Conservation (phyloP, 768 basidiomycete genomes). For the Boletus coccyginus region DNA sequence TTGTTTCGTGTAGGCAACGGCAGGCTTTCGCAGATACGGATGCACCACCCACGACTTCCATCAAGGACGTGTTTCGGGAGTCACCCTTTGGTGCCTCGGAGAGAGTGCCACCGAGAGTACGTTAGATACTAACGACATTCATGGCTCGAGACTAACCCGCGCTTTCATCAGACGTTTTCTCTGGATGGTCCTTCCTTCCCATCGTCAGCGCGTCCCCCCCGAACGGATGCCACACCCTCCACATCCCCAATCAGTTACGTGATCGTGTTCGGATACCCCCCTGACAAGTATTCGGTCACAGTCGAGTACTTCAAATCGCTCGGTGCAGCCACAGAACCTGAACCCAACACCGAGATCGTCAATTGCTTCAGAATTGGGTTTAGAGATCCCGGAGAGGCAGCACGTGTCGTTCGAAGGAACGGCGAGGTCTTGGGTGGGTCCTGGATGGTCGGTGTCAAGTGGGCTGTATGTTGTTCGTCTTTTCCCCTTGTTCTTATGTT, state of each 20-base stretch:
- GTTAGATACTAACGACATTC: background rate
- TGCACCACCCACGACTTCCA: conserved; percentile 73
- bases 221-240: conserved; percentile 28
- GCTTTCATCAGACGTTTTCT: conserved; percentile 17
- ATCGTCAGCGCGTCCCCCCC: conserved; percentile 12
- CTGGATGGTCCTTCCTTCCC: conserved; percentile 18
- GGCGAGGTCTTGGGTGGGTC: conserved; percentile 73
- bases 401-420: conserved; percentile 77
- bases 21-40: conserved; percentile 72
- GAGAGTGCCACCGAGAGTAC: conserved; percentile 18
- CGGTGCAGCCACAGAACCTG: conserved; percentile 66
- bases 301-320: conserved; percentile 75
- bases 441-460: conserved; percentile 86
- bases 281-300: conserved; percentile 69
- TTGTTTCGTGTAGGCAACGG: conserved; percentile 43
- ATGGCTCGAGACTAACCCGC: background rate
- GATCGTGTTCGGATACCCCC: conserved; percentile 86
- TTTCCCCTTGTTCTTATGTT: background rate
- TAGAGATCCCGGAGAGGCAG: conserved; percentile 64
- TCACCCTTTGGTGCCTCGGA: conserved; percentile 31
- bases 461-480: conserved; percentile 58
- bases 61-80: conserved; percentile 72
- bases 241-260: conserved; percentile 53
- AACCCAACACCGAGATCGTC: conserved; percentile 61
- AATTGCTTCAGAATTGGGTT: conserved; percentile 87